These are phyloP conservation scores for Populus nigra DNA, from an alignment of 345 rosid genomes.

Conservation along the genomic window DNA sequence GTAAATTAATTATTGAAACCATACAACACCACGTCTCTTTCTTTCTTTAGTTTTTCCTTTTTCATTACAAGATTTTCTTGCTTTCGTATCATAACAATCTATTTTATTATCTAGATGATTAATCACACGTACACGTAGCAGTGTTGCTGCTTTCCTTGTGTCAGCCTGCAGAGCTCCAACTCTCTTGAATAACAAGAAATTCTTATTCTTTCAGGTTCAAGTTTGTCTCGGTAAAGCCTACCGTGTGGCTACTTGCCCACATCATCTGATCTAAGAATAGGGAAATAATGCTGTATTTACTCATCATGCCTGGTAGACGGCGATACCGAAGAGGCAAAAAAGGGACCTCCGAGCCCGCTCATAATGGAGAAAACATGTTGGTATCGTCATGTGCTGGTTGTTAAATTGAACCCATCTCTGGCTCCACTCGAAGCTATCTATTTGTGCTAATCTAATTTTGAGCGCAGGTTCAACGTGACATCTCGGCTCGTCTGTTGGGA, in stretches of 20 bases:
- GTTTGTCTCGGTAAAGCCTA: not conserved
- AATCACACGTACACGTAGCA: too few species aligned
- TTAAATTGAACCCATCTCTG: not conserved
- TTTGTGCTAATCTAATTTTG: not conserved
- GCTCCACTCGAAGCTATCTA: too few species aligned
- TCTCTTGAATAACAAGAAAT: too few species aligned
- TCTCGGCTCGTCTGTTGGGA: not conserved
- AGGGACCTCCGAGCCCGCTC: not conserved
- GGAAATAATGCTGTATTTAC: not conserved
- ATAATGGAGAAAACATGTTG: not conserved
- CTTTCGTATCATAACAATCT: too few species aligned
- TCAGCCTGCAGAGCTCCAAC: too few species aligned
- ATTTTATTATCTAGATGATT: too few species aligned
- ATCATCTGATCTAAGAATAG: not conserved
- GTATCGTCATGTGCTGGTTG: not conserved
- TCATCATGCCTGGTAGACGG: not conserved
- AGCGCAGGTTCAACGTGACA: not conserved
- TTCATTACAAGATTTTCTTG: too few species aligned
- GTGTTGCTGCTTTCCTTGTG: too few species aligned
- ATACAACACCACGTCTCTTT: too few species aligned
- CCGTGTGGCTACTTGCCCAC: not conserved
- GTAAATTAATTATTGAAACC: too few species aligned
- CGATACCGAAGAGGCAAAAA: not conserved
- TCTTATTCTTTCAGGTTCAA: too few species aligned
- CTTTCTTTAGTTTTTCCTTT: too few species aligned